phyloP scores from a whole-genome alignment of 2,329 filamentous ascomycete genomes.

The Aspergillus puulaauensis region DNA sequence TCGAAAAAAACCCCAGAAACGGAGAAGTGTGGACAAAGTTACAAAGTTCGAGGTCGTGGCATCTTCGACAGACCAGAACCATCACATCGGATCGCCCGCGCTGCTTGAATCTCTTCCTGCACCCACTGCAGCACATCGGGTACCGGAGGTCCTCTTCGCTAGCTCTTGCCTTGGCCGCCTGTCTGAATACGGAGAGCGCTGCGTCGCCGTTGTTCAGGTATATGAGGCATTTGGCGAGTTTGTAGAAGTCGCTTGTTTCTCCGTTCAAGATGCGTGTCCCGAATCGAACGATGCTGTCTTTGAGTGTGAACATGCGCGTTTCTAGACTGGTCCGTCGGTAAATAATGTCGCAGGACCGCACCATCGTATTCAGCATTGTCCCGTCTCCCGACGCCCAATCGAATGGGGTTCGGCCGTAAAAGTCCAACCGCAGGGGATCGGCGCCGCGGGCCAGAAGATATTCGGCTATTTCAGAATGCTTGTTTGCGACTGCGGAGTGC shows the following conservation, averaged over 20 bases:
- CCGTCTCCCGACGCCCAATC: neutral
- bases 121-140: slow-evolving; percentile 1
- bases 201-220: neutral
- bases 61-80: slow-evolving; percentile 1
- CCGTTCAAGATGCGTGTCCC: neutral
- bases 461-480: neutral
- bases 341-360: neutral
- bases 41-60: neutral
- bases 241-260: neutral
- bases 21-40: neutral
- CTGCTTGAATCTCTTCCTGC: neutral
- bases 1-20: neutral
- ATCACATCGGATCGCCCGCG: neutral
- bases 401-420: neutral
- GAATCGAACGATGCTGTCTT: neutral
- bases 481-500: neutral
- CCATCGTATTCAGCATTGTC: neutral
- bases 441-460: neutral
- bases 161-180: neutral
- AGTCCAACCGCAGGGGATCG: neutral
- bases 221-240: slow-evolving; percentile 4
- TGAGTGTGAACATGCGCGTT: neutral
- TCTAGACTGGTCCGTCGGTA: neutral
- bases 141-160: slow-evolving; percentile 2
- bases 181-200: neutral